phyloP scores from a whole-genome alignment of 2,329 filamentous ascomycete species.

The Beauveria scarabaeidicola region DNA sequence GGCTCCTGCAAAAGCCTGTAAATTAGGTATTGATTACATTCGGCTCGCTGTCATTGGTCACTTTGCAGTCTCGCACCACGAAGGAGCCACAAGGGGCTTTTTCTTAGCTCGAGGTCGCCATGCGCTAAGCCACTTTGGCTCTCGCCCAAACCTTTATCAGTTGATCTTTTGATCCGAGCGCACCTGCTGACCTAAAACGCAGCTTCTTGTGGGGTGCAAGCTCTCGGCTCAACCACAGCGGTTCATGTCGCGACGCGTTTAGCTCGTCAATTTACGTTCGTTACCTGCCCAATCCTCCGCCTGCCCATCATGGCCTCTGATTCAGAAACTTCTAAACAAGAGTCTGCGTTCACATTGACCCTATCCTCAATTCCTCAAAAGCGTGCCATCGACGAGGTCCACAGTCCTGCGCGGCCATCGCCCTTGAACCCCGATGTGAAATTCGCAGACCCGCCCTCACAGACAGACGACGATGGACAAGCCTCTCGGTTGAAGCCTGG shows the following conservation, averaged over 20 bases:
- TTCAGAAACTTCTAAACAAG: slow-evolving; percentile 30
- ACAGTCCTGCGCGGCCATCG: slow-evolving; percentile 62
- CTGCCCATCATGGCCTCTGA: slow-evolving; percentile 27
- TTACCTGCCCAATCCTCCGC: not conserved
- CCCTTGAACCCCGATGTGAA: slow-evolving; percentile 62
- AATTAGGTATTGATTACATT: slow-evolving; percentile 21
- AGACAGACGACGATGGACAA: slow-evolving; percentile 37
- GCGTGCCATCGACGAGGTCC: slow-evolving; percentile 58
- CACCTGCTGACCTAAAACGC: slow-evolving; percentile 6
- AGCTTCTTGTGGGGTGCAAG: not conserved
- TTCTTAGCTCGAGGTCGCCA: not conserved
- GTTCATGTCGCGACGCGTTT: slow-evolving; percentile 5
- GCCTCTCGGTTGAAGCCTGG: slow-evolving; percentile 29
- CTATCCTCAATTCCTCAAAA: slow-evolving; percentile 52
- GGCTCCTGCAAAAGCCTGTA: slow-evolving; percentile 2
- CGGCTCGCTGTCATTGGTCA: slow-evolving; percentile 16
- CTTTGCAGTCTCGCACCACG: not conserved
- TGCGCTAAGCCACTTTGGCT: slow-evolving; percentile 5
- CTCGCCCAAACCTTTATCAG: slow-evolving; percentile 2
- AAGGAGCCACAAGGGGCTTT: slow-evolving; percentile 7
- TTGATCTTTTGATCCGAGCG: slow-evolving; percentile 1
- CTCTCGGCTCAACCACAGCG: not conserved
- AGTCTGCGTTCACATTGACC: slow-evolving; percentile 31
- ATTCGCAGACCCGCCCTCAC: slow-evolving; percentile 27
- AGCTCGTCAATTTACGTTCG: not conserved